Evolutionary conservation across 106 monocot genomes (phyloP).

Genomic region (Phalaenopsis aphrodite): DNA sequence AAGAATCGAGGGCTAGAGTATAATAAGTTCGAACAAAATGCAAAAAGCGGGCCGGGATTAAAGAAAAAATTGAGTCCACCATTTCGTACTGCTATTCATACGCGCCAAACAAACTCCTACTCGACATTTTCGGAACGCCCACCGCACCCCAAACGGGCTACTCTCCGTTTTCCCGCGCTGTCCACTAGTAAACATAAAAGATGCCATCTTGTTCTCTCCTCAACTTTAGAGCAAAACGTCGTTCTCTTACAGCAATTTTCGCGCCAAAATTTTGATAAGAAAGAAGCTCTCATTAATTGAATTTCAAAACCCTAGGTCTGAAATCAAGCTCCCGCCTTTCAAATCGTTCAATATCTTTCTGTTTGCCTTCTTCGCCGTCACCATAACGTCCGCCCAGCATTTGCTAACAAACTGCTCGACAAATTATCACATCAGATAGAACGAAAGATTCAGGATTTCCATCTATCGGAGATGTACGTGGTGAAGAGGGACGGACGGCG

Average conservation of each 20-base stretch:
- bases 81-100: too few species aligned
- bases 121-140: too few species aligned
- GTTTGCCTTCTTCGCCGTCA: too few species aligned
- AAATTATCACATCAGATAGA: conserved; percentile 12
- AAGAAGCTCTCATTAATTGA: neutral
- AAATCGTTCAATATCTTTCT: neutral
- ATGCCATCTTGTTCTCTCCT: neutral
- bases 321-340: neutral
- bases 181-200: neutral
- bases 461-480: conserved; percentile 51
- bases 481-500: conserved; percentile 75
- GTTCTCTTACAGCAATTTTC: neutral
- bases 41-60: too few species aligned
- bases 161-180: neutral
- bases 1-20: too few species aligned
- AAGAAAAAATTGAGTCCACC: too few species aligned
- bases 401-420: conserved; percentile 20
- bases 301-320: neutral
- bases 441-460: neutral
- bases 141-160: too few species aligned
- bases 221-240: neutral
- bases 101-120: too few species aligned
- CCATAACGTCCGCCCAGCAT: neutral
- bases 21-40: too few species aligned
- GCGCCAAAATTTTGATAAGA: neutral